Base-by-base conservation (phyloP, 305 asterid genomes). In the Plantago coronopus region DNA sequence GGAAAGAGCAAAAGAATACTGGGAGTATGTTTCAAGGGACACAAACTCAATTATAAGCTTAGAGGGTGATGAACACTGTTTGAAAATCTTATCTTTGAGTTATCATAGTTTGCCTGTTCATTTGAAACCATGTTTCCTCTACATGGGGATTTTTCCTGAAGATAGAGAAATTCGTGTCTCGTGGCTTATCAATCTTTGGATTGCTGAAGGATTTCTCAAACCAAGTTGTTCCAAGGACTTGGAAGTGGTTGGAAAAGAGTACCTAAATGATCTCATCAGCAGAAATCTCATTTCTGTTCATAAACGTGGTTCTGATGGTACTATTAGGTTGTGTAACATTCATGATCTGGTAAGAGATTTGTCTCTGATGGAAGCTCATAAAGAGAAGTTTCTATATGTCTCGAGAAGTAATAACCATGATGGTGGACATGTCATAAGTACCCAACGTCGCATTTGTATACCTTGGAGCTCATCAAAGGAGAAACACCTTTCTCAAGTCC, bases 31-130 rank as follows among this genome's bases (percentile, higher is more conserved):
- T 50, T 29, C 34, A 21, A 25, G 14, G 12, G 56, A 50, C 20
- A 50, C 31, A 4, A 50, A 50, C n/a, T 5, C 56, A 17, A 13
- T 21, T 2, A 13, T 50, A 21, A 50, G 17, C 3, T 50, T 22
- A 21, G 56, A 21, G 15, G 56, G 25, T 9, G 56, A 50, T 13
- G 56, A 21, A 3, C 8, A 11, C 7, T 50, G 56, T 21, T 19
- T 50, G 56, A 21, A 50, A 17, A 50, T 50, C 5, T 7, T 50
- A 9, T 50, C 22, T 50, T 50, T 50, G 56, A 50, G 56, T 50
- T 50, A 50, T 50, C 17, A 13, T 13, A 21, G 25, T 50, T 50
- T 50, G 25, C 34, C 56, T 50, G 34, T 50, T 8, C 25, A 50
- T 22, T 10, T 50, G 7, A 50, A 50, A 22, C 34, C 56, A 13